A percentile compares a stretch with the other conserved stretches of the same genome.
phyloP scores from a whole-genome alignment of 371 early-diverging fungal genomes.

The Mortierella sp. region DNA sequence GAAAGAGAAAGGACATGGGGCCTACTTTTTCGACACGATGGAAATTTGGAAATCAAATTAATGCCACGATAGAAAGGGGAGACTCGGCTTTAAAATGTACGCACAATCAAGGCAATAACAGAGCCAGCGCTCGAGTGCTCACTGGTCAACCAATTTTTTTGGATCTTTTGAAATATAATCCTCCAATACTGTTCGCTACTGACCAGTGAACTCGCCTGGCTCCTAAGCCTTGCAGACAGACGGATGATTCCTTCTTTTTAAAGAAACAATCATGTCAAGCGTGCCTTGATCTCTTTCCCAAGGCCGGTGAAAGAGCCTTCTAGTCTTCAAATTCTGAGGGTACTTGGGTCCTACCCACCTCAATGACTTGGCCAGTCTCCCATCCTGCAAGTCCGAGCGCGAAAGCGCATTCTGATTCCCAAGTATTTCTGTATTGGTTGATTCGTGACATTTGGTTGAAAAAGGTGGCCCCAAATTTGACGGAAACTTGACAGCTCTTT shows the following conservation, averaged over 20 bases:
- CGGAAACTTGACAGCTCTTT: slow-evolving; percentile 51
- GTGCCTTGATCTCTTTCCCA: slow-evolving; percentile 52
- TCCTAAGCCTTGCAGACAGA: slow-evolving; percentile 18
- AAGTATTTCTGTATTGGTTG: slow-evolving; percentile 22
- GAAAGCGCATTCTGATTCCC: slow-evolving; percentile 26
- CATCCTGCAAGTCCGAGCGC: slow-evolving; percentile 23
- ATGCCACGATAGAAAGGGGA: slow-evolving; percentile 29
- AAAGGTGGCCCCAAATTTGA: slow-evolving; percentile 56
- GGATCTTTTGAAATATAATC: background rate
- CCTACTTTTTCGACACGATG: slow-evolving; percentile 38
- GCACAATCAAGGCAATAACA: slow-evolving; percentile 1
- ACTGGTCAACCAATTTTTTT: slow-evolving; percentile 3
- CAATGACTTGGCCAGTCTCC: slow-evolving; percentile 34
- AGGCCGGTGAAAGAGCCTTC: slow-evolving; percentile 45
- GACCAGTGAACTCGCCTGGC: slow-evolving; percentile 18
- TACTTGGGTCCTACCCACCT: background rate
- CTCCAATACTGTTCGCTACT: background rate
- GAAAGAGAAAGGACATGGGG: slow-evolving; percentile 50
- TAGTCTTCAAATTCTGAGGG: slow-evolving; percentile 1
- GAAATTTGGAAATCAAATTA: slow-evolving; percentile 32
- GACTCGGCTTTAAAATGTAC: slow-evolving; percentile 29
- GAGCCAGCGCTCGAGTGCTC: slow-evolving; percentile 7
- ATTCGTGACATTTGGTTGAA: slow-evolving; percentile 20
- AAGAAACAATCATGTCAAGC: slow-evolving; percentile 34
- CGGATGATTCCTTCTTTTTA: slow-evolving; percentile 12